phyloP scores from a whole-genome alignment of 148 eudicot genomes.

The Camellia japonica region DNA sequence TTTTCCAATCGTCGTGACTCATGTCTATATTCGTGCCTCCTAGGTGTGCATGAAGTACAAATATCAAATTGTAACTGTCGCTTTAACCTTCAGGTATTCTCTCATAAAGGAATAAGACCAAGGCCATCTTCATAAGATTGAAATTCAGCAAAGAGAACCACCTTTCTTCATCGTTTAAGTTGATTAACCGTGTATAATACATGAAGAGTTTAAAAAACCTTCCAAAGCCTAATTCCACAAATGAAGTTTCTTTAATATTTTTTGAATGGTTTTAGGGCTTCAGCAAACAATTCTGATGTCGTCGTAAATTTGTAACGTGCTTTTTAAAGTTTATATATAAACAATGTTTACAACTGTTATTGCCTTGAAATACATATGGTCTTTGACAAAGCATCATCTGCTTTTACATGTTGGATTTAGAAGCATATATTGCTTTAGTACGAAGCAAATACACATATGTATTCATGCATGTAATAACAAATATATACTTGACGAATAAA shows the following conservation, averaged over 20 bases:
- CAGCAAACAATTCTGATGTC: not conserved
- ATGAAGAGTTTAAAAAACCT: not conserved
- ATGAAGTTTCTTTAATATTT: not conserved
- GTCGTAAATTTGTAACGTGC: too few species aligned
- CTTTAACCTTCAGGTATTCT: not conserved
- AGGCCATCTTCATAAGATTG: not conserved
- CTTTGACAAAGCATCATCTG: not conserved
- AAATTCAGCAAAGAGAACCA: not conserved
- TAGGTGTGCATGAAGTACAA: not conserved
- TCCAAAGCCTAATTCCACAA: not conserved
- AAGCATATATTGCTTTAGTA: too few species aligned
- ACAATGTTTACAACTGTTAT: not conserved
- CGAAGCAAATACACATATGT: too few species aligned
- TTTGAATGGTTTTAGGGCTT: not conserved
- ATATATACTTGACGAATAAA: not conserved
- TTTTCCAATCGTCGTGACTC: too few species aligned
- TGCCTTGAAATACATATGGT: not conserved
- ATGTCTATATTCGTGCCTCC: too few species aligned
- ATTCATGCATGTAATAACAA: too few species aligned
- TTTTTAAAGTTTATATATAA: too few species aligned
- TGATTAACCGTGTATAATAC: not conserved
- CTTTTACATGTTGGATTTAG: too few species aligned
- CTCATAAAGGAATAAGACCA: not conserved
- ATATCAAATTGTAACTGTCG: not conserved
- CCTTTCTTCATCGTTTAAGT: not conserved